Evolutionary conservation across 768 basidiomycete genomes (phyloP).

Genomic region (Suillus sp.): DNA sequence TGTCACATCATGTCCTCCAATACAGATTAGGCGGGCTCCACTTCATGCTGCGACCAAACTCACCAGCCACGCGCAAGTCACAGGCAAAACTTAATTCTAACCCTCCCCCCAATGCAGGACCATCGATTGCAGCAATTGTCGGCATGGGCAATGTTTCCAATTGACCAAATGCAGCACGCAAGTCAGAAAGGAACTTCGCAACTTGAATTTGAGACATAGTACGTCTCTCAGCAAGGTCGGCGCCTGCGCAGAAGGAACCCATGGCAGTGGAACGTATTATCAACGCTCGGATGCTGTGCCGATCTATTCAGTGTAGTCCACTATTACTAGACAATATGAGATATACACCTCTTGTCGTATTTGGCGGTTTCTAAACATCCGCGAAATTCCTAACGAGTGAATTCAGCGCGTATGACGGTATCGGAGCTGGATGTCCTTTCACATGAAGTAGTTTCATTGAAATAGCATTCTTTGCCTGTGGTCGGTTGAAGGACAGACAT

Average conservation of each 20-base stretch:
- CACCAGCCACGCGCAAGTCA: conserved; percentile 89
- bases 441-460: conserved; percentile 73
- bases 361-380: conserved; percentile 67
- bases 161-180: conserved; percentile 69
- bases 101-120: conserved; percentile 92
- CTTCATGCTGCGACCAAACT: conserved; percentile 19
- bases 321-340: conserved; percentile 5
- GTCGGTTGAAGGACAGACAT: conserved; percentile 78
- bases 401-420: conserved; percentile 15
- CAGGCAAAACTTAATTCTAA: conserved; percentile 86
- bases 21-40: not conserved
- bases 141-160: conserved; percentile 87
- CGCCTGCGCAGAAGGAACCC: conserved; percentile 90
- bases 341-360: conserved; percentile 62
- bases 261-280: conserved; percentile 78
- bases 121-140: conserved; percentile 91
- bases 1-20: conserved; percentile 61
- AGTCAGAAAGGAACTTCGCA: conserved; percentile 71
- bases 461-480: conserved; percentile 86
- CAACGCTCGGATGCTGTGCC: conserved; percentile 67
- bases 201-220: conserved; percentile 79
- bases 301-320: not conserved
- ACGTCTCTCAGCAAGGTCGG: conserved; percentile 85
- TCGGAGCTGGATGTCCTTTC: conserved; percentile 13
- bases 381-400: conserved; percentile 58